These are phyloP conservation scores for Panaeolus cyanescens DNA, from an alignment of 768 basidiomycete genomes.

Conservation along the genomic window DNA sequence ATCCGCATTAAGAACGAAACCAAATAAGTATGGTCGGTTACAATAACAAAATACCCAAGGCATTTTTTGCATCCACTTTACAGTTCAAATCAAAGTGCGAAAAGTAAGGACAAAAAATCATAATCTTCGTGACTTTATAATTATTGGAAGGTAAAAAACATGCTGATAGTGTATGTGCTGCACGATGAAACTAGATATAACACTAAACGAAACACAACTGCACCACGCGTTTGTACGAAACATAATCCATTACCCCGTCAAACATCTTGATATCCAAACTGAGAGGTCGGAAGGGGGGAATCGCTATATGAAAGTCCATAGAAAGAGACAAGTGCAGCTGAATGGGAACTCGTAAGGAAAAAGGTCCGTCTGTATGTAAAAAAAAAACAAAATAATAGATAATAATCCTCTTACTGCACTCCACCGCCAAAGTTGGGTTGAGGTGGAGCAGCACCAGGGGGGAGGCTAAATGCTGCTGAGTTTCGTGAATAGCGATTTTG, in stretches of 20 bases:
- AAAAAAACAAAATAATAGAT: constrained; percentile 14
- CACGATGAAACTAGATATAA: neutral
- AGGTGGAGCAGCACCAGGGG: constrained; percentile 77
- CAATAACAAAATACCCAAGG: neutral
- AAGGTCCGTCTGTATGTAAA: constrained; percentile 19
- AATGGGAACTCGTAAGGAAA: neutral
- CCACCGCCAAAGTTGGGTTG: constrained; percentile 34
- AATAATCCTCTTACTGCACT: constrained; percentile 14
- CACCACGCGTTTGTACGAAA: neutral
- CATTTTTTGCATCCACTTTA: too few relatives aligned
- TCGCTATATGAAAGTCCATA: constrained; percentile 12
- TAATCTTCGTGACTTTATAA: neutral
- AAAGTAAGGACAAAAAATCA: neutral
- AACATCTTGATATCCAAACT: constrained; percentile 8
- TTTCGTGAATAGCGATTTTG: constrained; percentile 76
- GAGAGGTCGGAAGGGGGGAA: constrained; percentile 2
- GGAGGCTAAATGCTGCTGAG: constrained; percentile 53
- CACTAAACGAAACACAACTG: neutral
- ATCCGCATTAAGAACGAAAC: constrained; percentile 1
- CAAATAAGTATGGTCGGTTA: too few relatives aligned
- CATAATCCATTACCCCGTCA: constrained; percentile 5
- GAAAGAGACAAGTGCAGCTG: constrained; percentile 6
- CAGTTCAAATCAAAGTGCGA: neutral
- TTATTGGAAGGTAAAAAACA: neutral
- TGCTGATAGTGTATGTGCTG: constrained; percentile 1